Base-by-base conservation (phyloP, 2,329 filamentous ascomycete genomes). In the Aaosphaeria pasadenensis region DNA sequence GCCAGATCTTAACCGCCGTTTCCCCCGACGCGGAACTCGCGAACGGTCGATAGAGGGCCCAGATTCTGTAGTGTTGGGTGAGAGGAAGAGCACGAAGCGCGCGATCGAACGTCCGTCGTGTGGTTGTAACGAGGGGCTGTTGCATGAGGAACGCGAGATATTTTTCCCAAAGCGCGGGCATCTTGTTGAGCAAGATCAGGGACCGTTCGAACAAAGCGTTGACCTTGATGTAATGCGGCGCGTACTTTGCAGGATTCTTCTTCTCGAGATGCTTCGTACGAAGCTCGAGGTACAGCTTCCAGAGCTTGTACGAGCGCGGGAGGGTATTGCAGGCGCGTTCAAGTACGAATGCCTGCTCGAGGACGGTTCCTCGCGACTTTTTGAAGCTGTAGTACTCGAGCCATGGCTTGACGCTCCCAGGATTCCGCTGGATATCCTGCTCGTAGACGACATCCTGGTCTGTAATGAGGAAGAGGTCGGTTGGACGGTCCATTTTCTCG, bases 141-240 rank as follows among this genome's bases (percentile, higher is more conserved):
- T 88, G 84, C 66, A 92, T 84, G 49, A 99, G 78, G 66, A 99
- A 97, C 43, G 82, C 82, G 53, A 99, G 84, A 69, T 96, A 99
- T 85, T 97, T 89, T 69, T 96, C 91, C 95, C 94, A 99, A 66
- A 99, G 94, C 57, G 85, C 83, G 28, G 95, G 94, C 94, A 99
- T 99, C 75, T 99, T 99, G 75, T 99, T 96, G 53, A 99, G 81
- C 38, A 99, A 79, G 49, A 96, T 89, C 44, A 99, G 76, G 4
- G 94, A 91, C 59, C 89, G 83, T 74, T 99, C 94, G 68, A 96
- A 99, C 38, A 97, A 83, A 46, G 89, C 81, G 69, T 99, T 99
- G 68, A 97, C 91, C 72, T 97, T 99, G 65, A 85, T 82, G 72
- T 87, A 97, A 65, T 99, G 91, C 50, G 82, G 75, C 45, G 84